Base-by-base conservation (phyloP, 2,329 filamentous ascomycete species). In the Exserohilum rostratum region DNA sequence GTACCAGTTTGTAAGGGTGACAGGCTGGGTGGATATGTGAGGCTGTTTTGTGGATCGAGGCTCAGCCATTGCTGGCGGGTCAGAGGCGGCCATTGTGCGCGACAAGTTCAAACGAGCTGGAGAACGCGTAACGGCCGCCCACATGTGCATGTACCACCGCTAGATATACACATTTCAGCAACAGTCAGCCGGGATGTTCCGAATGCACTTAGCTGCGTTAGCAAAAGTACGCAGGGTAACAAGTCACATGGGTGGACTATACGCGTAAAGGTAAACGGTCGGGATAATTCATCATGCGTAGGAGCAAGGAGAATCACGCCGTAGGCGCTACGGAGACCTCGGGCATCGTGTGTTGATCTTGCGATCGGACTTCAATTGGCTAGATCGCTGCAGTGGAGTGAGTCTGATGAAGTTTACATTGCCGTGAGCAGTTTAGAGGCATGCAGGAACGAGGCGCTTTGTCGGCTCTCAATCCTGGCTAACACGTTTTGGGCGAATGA, bases 1-100 rank as follows among this genome's bases (percentile, higher is more conserved):
- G 78, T 92, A 86, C 90, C 90, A 93, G 80, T 96, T 96, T 63
- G 80, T 78, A 6, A 64, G 20, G 3, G 60, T 65, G 15, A 57
- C 20, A 20, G 60, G 53, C 20, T 66, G 60, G 31, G 61, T 49
- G 17, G 62, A 56, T 34, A 67, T 60, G 49, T 68, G 65, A 25
- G 34, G 44, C 33, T 50, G 44, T 48, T 62, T 64, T 13, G 31
- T 31, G n/a, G 43, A 11, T 27, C 25, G 1, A n/a, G 38, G 27
- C 17, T 20, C 13, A 20, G 45, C 37, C n/a, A 30, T 30, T 3
- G 12, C 33, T n/a, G 30, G 17, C 22, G 43, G 40, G 34, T 27
- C 43, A 15, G 42, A 29, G 17, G 50, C 37, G 10, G 43, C 50
- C 57, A 62, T 62, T 3, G 13, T 48, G 35, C 27, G 25, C 12